Base-by-base conservation (phyloP, 768 basidiomycete species). In the Mycena sanguinolenta region DNA sequence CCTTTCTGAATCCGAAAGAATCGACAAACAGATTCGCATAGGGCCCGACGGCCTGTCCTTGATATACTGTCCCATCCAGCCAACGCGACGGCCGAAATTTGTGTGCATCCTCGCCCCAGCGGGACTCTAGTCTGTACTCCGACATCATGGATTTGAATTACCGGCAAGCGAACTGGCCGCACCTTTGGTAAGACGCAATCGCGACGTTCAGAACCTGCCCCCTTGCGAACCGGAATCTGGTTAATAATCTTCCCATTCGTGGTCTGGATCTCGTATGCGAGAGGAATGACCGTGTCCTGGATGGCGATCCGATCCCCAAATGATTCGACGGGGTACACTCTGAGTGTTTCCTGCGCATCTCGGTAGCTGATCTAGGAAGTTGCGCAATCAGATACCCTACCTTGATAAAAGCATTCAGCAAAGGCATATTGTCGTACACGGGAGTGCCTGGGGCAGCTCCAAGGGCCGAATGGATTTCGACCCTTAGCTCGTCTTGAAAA, bases 401-500 rank as follows among this genome's bases (percentile, higher is more conserved):
- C 62, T 74, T 74, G 55, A 74, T 64, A 52, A 72, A 71, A 0
- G 73, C 73, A 30, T 72, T 74, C 28, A 74, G 27, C 12, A 69
- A 53, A 4, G 70, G 59, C 55, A 74, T 62, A n/a, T 8, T 44
- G 21, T 67, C 71, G 13, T 60, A 67, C 12, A 13, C n/a, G 5
- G 5, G 12, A 8, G 28, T 61, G 5, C 19, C 13, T 7, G 23
- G 30, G 13, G 28, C 14, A 19, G 52, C 21, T 32, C 30, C 53
- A 12, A 16, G 10, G 14, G 34, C 23, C 36, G 49, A 28, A 27
- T 28, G 49, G n/a, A 74, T 74, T 32, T 74, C 70, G 10, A 17
- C 42, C 5, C 73, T 61, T 1, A 71, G 52, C 4, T 25, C 3
- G 1, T 58, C 63, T 62, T 74, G 73, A 39, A 63, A 66, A 2